Evolutionary conservation across 306 rosid genomes (phyloP).

Genomic region (peach (Prunus persica)): Prunus_persica_NCBIv2 NC_034015.1:9168501-9169000

Average conservation of each 20-base stretch:
- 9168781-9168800: background rate
- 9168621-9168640: constrained; percentile 97
- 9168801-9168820: background rate
- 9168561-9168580: constrained; percentile 1
- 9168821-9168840: constrained; percentile 1
- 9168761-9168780: constrained; percentile 16
- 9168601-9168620: constrained; percentile 87
- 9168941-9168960: background rate
- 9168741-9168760: constrained; percentile 80
- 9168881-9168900: background rate
- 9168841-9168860: background rate
- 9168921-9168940: background rate
- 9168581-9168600: constrained; percentile 23
- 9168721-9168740: constrained; percentile 86
- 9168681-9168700: constrained; percentile 85
- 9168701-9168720: constrained; percentile 95
- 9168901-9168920: background rate
- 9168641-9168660: constrained; percentile 89
- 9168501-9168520: constrained; percentile 6
- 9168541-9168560: constrained; percentile 13
- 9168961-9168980: background rate
- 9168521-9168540: constrained; percentile 1
- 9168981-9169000: background rate
- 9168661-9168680: constrained; percentile 74
- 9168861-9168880: background rate